phyloP scores from a whole-genome alignment of 116 monocot genomes.

The Posidonia oceanica region DNA sequence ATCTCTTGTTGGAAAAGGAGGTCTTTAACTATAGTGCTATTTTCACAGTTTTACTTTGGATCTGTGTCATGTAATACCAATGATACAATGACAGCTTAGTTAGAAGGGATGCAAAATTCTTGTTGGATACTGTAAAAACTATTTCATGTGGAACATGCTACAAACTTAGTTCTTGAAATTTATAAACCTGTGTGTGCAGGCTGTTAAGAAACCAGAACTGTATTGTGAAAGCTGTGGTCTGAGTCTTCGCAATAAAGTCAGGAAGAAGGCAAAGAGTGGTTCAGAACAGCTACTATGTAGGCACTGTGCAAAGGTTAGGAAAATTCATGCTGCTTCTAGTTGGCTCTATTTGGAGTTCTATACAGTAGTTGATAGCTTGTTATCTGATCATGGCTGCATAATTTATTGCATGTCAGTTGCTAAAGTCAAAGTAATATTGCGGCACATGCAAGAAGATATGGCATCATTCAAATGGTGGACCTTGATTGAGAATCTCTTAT shows the following conservation, averaged over 20 bases:
- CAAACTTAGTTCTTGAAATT: background rate
- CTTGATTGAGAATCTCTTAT: slow-evolving; percentile 48
- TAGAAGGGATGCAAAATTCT: no score
- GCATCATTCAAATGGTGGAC: slow-evolving; percentile 82
- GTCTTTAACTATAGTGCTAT: no score
- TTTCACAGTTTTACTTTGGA: no score
- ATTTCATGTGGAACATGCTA: background rate
- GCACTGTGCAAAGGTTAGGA: slow-evolving; percentile 60
- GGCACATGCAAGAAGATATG: slow-evolving; percentile 95
- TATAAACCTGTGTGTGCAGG: slow-evolving; percentile 10
- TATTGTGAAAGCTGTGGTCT: slow-evolving; percentile 64
- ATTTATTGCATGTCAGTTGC: slow-evolving; percentile 31
- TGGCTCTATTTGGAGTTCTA: no score
- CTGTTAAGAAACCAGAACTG: slow-evolving; percentile 19
- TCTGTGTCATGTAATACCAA: no score
- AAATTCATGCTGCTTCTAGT: background rate
- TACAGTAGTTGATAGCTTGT: background rate
- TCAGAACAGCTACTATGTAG: slow-evolving; percentile 52
- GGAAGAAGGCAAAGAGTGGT: slow-evolving; percentile 36
- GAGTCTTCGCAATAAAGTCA: slow-evolving; percentile 30
- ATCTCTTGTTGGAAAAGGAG: no score
- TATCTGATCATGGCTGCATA: background rate
- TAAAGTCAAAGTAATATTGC: slow-evolving; percentile 80
- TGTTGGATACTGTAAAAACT: no score
- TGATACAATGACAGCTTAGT: no score